phyloP scores from a whole-genome alignment of 306 rosid genomes.

The Styphnolobium japonicum region DNA sequence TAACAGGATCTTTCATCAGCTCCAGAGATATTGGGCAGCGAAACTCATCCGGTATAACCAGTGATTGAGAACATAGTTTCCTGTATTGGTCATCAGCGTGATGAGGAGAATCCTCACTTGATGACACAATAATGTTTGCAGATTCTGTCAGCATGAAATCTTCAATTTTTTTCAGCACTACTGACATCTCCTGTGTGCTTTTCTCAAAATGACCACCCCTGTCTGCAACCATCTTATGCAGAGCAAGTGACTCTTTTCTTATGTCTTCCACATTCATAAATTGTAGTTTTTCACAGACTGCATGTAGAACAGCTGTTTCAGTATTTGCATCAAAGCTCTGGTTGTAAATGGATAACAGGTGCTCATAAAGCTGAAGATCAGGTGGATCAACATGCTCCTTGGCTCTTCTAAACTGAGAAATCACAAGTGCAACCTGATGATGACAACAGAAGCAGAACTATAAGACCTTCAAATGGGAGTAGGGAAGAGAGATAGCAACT shows the following conservation, averaged over 20 bases:
- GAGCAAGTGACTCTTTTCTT: slow-evolving; percentile 63
- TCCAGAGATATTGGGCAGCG: slow-evolving; percentile 91
- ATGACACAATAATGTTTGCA: slow-evolving; percentile 30
- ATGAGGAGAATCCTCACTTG: slow-evolving; percentile 32
- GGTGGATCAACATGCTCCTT: slow-evolving; percentile 58
- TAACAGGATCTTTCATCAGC: slow-evolving; percentile 91
- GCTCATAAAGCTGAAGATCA: slow-evolving; percentile 58
- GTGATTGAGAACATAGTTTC: slow-evolving; percentile 34
- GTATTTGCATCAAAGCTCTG: slow-evolving; percentile 39
- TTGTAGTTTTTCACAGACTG: slow-evolving; percentile 63
- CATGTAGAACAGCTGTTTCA: slow-evolving; percentile 41
- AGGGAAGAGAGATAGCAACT: neutral
- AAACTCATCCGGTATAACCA: slow-evolving; percentile 79
- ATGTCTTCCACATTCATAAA: slow-evolving; percentile 55
- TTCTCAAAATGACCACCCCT: slow-evolving; percentile 53
- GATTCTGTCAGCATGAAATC: slow-evolving; percentile 59
- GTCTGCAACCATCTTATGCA: slow-evolving; percentile 54
- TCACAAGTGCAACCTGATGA: slow-evolving; percentile 74
- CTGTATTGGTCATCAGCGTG: slow-evolving; percentile 36
- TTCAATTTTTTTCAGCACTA: slow-evolving; percentile 58
- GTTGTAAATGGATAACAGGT: slow-evolving; percentile 44
- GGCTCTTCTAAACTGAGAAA: slow-evolving; percentile 73
- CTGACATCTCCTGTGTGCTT: slow-evolving; percentile 50
- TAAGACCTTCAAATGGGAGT: neutral
- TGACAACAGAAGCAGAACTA: slow-evolving; percentile 2